Conservation (phyloP, 2,329 filamentous ascomycete genomes). For the Phyllosticta paracitricarpa region DNA sequence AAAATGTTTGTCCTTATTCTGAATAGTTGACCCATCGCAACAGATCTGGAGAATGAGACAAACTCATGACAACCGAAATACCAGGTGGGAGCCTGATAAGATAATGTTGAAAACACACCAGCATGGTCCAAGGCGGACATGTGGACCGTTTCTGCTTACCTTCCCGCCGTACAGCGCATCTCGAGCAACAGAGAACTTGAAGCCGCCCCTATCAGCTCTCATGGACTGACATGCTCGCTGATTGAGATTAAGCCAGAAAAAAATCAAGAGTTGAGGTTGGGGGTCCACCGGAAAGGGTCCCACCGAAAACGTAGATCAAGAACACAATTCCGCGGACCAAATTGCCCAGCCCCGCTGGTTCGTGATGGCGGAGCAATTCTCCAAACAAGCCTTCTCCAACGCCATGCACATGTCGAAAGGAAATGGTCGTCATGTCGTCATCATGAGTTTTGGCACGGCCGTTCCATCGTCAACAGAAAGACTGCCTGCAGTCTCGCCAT, state of each 20-base stretch:
- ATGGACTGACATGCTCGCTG: neutral
- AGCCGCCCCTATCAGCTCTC: neutral
- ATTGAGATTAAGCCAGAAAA: neutral
- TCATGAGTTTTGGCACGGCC: neutral
- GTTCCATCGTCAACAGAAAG: neutral
- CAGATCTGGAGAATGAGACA: neutral
- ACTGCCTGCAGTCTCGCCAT: neutral
- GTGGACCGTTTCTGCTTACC: neutral
- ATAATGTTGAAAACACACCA: neutral
- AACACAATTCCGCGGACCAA: neutral
- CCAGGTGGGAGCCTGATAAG: neutral
- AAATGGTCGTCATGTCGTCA: neutral
- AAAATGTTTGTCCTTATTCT: neutral
- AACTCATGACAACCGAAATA: neutral
- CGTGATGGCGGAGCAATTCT: neutral
- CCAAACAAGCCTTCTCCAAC: neutral
- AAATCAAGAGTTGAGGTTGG: neutral
- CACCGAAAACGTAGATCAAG: neutral
- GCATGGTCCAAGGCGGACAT: neutral
- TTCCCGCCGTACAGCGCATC: neutral
- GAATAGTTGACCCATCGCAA: neutral
- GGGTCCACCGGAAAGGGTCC: neutral
- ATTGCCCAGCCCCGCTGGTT: neutral
- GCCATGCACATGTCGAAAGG: neutral
- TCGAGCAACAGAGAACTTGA: neutral